phyloP scores from a whole-genome alignment of 495 filamentous ascomycete species.

The Cercophora newfieldiana region DNA sequence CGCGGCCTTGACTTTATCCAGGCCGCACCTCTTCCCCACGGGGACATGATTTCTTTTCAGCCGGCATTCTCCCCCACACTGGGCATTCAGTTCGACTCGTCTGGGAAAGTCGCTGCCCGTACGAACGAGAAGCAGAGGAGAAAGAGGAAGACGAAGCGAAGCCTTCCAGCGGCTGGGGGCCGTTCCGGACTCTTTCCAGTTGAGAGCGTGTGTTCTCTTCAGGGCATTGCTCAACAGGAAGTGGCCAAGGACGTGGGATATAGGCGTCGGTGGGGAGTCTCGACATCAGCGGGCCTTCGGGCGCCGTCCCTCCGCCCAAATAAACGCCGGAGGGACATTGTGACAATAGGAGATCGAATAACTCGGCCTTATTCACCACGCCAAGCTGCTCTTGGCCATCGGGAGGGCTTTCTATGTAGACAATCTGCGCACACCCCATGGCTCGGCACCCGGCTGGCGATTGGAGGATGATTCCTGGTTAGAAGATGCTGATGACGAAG shows the following conservation, averaged over 20 bases:
- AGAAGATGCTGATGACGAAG: constrained; percentile 1
- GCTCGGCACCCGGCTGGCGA: constrained; percentile 10
- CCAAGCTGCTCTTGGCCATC: constrained; percentile 13
- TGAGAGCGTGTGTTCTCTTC: neutral
- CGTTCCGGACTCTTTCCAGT: neutral
- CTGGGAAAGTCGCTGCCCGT: neutral
- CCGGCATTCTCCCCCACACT: constrained; percentile 16
- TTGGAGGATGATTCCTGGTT: constrained; percentile 14
- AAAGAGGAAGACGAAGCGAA: neutral
- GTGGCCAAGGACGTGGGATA: neutral
- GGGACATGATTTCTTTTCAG: constrained; percentile 9
- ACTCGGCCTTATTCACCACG: constrained; percentile 14
- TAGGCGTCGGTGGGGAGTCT: neutral
- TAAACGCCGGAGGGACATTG: constrained; percentile 10
- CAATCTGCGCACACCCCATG: constrained; percentile 5
- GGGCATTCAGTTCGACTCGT: neutral
- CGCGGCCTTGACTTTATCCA: constrained; percentile 13
- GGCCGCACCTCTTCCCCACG: constrained; percentile 12
- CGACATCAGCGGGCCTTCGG: neutral
- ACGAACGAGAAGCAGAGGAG: neutral
- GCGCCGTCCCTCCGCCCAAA: constrained; percentile 14
- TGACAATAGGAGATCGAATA: constrained; percentile 1
- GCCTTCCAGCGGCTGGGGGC: neutral
- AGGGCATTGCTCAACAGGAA: neutral
- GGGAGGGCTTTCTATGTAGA: neutral